Evolutionary conservation across 345 rosid species (phyloP).

Genomic region (Sisymbrium irio): DNA sequence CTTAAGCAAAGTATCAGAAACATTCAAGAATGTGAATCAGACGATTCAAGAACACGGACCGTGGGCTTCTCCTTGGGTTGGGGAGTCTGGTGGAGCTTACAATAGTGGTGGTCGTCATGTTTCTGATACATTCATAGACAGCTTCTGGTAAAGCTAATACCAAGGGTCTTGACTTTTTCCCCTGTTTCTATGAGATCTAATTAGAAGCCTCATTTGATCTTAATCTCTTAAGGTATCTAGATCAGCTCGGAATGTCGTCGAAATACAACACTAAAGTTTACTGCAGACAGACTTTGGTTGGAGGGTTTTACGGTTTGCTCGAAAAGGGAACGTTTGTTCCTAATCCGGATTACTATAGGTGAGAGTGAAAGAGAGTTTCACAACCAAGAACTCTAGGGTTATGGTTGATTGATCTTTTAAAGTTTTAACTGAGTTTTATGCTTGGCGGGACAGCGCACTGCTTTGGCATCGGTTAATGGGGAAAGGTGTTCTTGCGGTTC

Average conservation of each 20-base stretch:
- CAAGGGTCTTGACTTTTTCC: not conserved
- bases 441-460: slow-evolving; percentile 58
- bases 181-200: not conserved
- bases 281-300: slow-evolving; percentile 91
- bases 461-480: slow-evolving; percentile 99
- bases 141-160: slow-evolving; percentile 68
- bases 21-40: slow-evolving; percentile 54
- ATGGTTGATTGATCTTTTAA: not conserved
- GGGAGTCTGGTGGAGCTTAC: slow-evolving; percentile 97
- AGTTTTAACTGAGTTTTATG: not conserved
- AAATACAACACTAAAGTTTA: slow-evolving; percentile 89
- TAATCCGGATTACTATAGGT: slow-evolving; percentile 97
- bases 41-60: slow-evolving; percentile 62
- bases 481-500: slow-evolving; percentile 65
- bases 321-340: slow-evolving; percentile 63
- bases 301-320: slow-evolving; percentile 90
- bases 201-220: not conserved
- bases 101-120: slow-evolving; percentile 88
- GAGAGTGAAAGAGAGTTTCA: slow-evolving; percentile 23
- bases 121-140: slow-evolving; percentile 81
- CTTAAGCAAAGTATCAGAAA: slow-evolving; percentile 55
- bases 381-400: not conserved
- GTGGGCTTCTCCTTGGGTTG: slow-evolving; percentile 98
- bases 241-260: slow-evolving; percentile 98
- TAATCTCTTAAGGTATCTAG: slow-evolving; percentile 65